A percentile compares a stretch with the other conserved stretches of the same genome.
Conservation (phyloP, 345 rosid genomes). For the Eucalyptus decipiens region DNA sequence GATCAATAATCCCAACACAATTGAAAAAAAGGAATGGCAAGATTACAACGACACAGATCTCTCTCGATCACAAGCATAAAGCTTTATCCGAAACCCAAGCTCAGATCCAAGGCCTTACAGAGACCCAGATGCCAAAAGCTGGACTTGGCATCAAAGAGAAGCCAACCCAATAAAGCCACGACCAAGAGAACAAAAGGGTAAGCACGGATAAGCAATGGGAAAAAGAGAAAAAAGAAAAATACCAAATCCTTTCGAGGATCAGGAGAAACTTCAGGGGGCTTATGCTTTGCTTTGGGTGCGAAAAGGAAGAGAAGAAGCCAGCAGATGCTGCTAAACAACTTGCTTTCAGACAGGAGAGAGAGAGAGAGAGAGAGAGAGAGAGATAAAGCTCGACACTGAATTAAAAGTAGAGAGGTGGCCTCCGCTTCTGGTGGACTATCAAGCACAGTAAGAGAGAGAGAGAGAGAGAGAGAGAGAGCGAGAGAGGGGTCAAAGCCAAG, state of each 20-base stretch:
- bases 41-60: not conserved
- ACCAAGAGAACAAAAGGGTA: not conserved
- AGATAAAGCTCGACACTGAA: not conserved
- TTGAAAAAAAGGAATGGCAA: not conserved
- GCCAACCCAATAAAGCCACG: not conserved
- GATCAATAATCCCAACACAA: not conserved
- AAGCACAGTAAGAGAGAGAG: not conserved
- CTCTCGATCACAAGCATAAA: not conserved
- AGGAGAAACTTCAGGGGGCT: not conserved
- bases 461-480: not conserved
- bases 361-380: not conserved
- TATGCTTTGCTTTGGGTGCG: not conserved
- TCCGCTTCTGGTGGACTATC: not conserved
- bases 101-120: not conserved
- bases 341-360: not conserved
- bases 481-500: not conserved
- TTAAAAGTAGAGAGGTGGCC: not conserved
- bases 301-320: not conserved
- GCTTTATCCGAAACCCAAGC: not conserved
- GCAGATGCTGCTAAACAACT: not conserved
- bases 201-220: not conserved
- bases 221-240: not conserved
- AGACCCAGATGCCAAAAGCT: not conserved
- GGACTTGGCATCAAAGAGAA: not conserved
- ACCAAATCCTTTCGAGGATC: not conserved